Evolutionary conservation across 495 filamentous ascomycete species (phyloP).

Genomic region (Penicillium cataractarum): DNA sequence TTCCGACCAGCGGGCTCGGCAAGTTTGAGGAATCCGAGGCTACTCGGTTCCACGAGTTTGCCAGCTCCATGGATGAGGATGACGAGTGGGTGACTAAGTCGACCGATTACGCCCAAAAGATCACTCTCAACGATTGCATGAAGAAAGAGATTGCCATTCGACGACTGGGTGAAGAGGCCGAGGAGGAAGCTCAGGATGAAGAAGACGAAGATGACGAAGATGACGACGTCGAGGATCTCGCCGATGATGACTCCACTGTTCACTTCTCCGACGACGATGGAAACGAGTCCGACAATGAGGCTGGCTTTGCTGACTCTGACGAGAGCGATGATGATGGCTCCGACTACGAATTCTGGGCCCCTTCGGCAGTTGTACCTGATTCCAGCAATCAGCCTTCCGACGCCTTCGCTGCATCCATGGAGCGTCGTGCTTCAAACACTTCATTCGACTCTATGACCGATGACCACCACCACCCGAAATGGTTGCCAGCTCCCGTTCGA

Average conservation of each 20-base stretch:
- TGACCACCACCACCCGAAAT: conserved; percentile 36
- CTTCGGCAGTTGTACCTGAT: conserved; percentile 58
- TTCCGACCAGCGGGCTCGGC: conserved; percentile 48
- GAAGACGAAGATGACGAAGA: conserved; percentile 72
- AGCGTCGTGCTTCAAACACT: conserved; percentile 60
- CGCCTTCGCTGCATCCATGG: conserved; percentile 46
- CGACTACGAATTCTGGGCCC: conserved; percentile 80
- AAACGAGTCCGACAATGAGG: conserved; percentile 95
- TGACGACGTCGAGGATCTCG: conserved; percentile 58
- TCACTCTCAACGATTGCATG: conserved; percentile 88
- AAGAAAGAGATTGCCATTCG: conserved; percentile 88
- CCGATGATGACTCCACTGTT: conserved; percentile 64
- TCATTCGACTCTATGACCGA: conserved; percentile 67
- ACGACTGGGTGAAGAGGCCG: conserved; percentile 84
- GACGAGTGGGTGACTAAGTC: conserved; percentile 84
- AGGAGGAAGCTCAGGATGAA: conserved; percentile 77
- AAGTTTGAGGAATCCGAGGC: conserved; percentile 67
- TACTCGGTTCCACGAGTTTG: conserved; percentile 91
- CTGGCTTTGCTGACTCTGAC: conserved; percentile 88
- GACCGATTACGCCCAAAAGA: conserved; percentile 61
- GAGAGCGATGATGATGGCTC: conserved; percentile 71
- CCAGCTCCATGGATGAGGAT: conserved; percentile 74
- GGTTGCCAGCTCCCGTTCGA: conserved; percentile 37
- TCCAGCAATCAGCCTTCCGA: conserved; percentile 55
- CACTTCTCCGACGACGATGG: conserved; percentile 71